Percentiles rank a stretch among this genome's conserved stretches.
These are phyloP conservation scores for Taiozyma sp. DNA, from an alignment of 1,139 yeast genomes.

Conservation along the genomic window DNA sequence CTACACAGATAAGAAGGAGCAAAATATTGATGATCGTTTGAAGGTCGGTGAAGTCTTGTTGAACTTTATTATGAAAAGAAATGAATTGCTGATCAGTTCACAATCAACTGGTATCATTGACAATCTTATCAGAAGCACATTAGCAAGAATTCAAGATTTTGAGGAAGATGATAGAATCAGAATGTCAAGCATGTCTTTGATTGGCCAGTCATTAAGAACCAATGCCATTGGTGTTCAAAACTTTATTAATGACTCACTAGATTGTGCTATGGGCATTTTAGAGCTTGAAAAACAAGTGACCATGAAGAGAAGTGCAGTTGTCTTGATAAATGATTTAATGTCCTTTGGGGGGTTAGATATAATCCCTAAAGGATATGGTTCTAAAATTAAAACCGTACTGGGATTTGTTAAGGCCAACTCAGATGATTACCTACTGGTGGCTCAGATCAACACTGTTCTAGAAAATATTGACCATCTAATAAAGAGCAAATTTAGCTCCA, in stretches of 20 bases:
- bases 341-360: slow-evolving; percentile 38
- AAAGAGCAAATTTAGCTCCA: slow-evolving; percentile 13
- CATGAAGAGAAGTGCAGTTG: slow-evolving; percentile 73
- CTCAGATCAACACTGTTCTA: slow-evolving; percentile 46
- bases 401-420: slow-evolving; percentile 44
- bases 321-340: slow-evolving; percentile 59
- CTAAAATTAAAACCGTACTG: slow-evolving; percentile 36
- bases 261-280: slow-evolving; percentile 71
- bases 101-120: slow-evolving; percentile 33
- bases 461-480: slow-evolving; percentile 38
- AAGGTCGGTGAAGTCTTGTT: slow-evolving; percentile 77
- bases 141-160: slow-evolving; percentile 24
- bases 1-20: slow-evolving; percentile 27
- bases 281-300: slow-evolving; percentile 42
- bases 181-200: slow-evolving; percentile 80
- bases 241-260: slow-evolving; percentile 52
- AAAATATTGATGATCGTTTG: slow-evolving; percentile 51
- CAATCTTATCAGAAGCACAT: slow-evolving; percentile 28
- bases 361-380: slow-evolving; percentile 44
- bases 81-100: slow-evolving; percentile 33
- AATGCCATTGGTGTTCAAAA: slow-evolving; percentile 50
- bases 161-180: slow-evolving; percentile 54
- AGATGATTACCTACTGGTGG: slow-evolving; percentile 51
- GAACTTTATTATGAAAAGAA: slow-evolving; percentile 47
- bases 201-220: slow-evolving; percentile 61